Percentiles rank a stretch among this genome's conserved stretches.
phyloP scores from a whole-genome alignment of 2,329 filamentous ascomycete species.

The Alternaria sp. region DNA sequence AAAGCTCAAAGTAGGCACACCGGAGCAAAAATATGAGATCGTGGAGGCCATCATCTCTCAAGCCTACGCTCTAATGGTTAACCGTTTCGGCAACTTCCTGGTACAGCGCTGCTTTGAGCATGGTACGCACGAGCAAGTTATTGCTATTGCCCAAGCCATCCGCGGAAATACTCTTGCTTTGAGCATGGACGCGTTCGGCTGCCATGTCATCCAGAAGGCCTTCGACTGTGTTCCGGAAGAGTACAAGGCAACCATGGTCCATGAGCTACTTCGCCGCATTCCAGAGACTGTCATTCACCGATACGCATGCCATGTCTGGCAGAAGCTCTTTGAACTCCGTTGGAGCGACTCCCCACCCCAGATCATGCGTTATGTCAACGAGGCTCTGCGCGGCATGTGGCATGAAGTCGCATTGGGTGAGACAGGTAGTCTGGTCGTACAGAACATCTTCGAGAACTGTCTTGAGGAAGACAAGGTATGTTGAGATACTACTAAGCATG shows the following conservation, averaged over 20 bases:
- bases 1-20: slow-evolving; percentile 95
- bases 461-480: slow-evolving; percentile 95
- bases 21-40: slow-evolving; percentile 96
- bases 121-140: slow-evolving; percentile 89
- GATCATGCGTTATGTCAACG: slow-evolving; percentile 98
- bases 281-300: slow-evolving; percentile 98
- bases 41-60: slow-evolving; percentile 95
- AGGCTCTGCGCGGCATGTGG: slow-evolving; percentile 96
- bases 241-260: slow-evolving; percentile 99
- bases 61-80: slow-evolving; percentile 96
- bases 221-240: slow-evolving; percentile 98
- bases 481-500: neutral
- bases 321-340: slow-evolving; percentile 97
- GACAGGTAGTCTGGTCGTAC: slow-evolving; percentile 96
- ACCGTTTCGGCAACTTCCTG: slow-evolving; percentile 97
- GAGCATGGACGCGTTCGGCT: slow-evolving; percentile 98
- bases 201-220: slow-evolving; percentile 97
- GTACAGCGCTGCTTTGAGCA: slow-evolving; percentile 99
- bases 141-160: slow-evolving; percentile 93
- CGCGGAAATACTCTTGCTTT: slow-evolving; percentile 92
- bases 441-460: slow-evolving; percentile 99
- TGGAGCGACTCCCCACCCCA: slow-evolving; percentile 95
- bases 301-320: slow-evolving; percentile 99
- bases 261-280: slow-evolving; percentile 92
- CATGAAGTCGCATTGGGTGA: slow-evolving; percentile 97